Evolutionary conservation across 352 stramenopile species (phyloP).

Genomic region (Phytophthora pseudosyringae): DNA sequence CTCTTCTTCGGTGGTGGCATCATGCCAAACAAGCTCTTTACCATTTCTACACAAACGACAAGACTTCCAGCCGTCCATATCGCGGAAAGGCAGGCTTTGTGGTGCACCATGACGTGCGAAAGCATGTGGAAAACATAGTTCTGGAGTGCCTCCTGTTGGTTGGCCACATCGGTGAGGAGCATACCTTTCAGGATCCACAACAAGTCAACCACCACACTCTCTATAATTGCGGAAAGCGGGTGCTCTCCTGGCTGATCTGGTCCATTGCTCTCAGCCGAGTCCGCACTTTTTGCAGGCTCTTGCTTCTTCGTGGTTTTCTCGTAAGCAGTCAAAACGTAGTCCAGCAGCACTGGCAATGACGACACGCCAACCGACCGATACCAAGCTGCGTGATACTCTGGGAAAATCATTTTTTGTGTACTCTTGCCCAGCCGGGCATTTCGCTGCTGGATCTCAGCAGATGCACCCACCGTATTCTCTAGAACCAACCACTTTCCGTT

Average conservation of each 20-base stretch:
- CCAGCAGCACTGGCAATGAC: constrained; percentile 57
- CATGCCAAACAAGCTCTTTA: constrained; percentile 62
- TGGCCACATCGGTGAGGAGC: constrained; percentile 56
- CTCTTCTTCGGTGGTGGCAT: constrained; percentile 39
- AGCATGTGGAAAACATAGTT: constrained; percentile 76
- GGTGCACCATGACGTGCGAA: constrained; percentile 58
- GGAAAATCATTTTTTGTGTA: constrained; percentile 52
- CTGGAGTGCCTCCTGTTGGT: constrained; percentile 64
- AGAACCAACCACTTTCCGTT: constrained; percentile 73
- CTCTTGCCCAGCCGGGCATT: constrained; percentile 67
- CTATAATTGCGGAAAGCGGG: constrained; percentile 36
- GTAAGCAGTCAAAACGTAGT: constrained; percentile 69
- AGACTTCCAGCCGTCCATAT: constrained; percentile 77
- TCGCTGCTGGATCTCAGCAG: constrained; percentile 79
- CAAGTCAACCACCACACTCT: constrained; percentile 65
- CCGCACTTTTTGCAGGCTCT: background rate
- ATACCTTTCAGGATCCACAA: constrained; percentile 75
- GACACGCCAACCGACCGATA: constrained; percentile 61
- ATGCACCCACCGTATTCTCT: constrained; percentile 58
- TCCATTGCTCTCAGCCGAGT: background rate
- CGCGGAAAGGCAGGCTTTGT: constrained; percentile 40
- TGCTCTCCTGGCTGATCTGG: constrained; percentile 5
- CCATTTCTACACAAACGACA: constrained; percentile 70
- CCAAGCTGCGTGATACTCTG: constrained; percentile 58
- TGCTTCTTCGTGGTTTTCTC: constrained; percentile 34